A percentile compares a stretch with the other conserved stretches of the same genome.
Conservation (phyloP, 352 stramenopile genomes). For the Pythium dissotocum region DNA sequence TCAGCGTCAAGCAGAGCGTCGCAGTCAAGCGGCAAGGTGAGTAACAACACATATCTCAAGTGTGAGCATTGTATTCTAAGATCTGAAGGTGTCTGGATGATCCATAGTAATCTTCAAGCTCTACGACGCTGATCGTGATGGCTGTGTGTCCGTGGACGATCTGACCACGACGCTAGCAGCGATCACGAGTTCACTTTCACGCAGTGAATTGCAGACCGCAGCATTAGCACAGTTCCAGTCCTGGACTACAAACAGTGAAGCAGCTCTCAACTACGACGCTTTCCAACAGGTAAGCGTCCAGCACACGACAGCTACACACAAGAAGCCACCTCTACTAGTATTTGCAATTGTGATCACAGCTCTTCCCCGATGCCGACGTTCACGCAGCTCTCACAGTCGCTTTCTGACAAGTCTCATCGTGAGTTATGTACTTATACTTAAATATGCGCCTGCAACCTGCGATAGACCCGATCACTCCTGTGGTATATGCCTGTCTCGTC, state of each 20-base stretch:
- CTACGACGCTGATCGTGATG: constrained; percentile 40
- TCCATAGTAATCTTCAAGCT: constrained; percentile 42
- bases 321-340: neutral
- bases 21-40: constrained; percentile 31
- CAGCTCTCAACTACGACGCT: neutral
- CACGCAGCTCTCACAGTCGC: constrained; percentile 18
- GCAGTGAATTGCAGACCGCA: constrained; percentile 4
- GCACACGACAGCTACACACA: neutral
- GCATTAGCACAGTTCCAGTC: constrained; percentile 10
- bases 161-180: constrained; percentile 29
- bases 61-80: neutral
- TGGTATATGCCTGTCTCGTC: neutral
- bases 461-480: too few relatives aligned
- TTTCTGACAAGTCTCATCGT: constrained; percentile 12
- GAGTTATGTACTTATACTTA: too few relatives aligned
- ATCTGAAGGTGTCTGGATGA: neutral
- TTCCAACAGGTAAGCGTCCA: constrained; percentile 21
- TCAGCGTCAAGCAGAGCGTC: constrained; percentile 42
- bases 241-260: neutral
- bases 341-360: constrained; percentile 1
- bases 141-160: constrained; percentile 33
- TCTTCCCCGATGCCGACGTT: constrained; percentile 29
- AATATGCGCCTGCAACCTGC: too few relatives aligned
- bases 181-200: constrained; percentile 18
- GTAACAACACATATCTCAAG: neutral